These are phyloP conservation scores for Debaryomycetaceae sp. DNA, from an alignment of 1,139 yeast genomes.

Conservation along the genomic window DNA sequence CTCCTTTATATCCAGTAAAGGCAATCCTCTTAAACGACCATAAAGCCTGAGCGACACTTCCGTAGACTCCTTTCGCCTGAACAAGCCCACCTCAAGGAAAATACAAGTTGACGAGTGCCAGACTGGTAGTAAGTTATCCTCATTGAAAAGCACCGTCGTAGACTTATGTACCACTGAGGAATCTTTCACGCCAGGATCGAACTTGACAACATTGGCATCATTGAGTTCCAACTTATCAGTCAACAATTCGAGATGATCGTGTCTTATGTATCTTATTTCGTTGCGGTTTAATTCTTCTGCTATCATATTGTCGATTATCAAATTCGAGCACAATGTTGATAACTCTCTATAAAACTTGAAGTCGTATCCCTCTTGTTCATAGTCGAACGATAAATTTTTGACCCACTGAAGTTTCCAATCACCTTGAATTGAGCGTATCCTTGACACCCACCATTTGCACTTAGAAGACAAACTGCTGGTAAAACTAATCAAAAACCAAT, in stretches of 20 bases:
- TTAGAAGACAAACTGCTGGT: conserved; percentile 44
- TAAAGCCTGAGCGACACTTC: conserved; percentile 26
- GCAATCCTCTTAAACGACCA: conserved; percentile 29
- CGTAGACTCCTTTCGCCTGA: conserved; percentile 19
- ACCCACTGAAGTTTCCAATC: conserved; percentile 63
- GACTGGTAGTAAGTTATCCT: conserved; percentile 29
- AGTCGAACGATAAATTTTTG: conserved; percentile 18
- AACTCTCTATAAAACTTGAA: conserved; percentile 50
- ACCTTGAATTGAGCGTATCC: conserved; percentile 56
- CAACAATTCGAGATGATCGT: conserved; percentile 6
- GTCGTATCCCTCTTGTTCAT: conserved; percentile 21
- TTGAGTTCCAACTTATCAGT: conserved; percentile 11
- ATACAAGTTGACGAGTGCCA: conserved; percentile 33
- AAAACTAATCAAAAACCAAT: conserved; percentile 60
- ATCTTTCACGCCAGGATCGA: conserved; percentile 3
- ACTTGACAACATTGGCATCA: neutral
- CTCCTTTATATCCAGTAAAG: conserved; percentile 11
- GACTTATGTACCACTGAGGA: conserved; percentile 22
- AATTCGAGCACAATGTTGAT: conserved; percentile 53
- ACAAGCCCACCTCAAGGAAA: conserved; percentile 29
- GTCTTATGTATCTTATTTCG: conserved; percentile 31
- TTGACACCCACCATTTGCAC: conserved; percentile 62
- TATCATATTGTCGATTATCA: conserved; percentile 61
- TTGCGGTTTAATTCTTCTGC: conserved; percentile 53
- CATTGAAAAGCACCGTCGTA: conserved; percentile 30